Evolutionary conservation across 164 flowering plant species (phyloP), one percentile per base, ranked within the genome.

Genomic region (Paratinospora sagittata): DNA sequence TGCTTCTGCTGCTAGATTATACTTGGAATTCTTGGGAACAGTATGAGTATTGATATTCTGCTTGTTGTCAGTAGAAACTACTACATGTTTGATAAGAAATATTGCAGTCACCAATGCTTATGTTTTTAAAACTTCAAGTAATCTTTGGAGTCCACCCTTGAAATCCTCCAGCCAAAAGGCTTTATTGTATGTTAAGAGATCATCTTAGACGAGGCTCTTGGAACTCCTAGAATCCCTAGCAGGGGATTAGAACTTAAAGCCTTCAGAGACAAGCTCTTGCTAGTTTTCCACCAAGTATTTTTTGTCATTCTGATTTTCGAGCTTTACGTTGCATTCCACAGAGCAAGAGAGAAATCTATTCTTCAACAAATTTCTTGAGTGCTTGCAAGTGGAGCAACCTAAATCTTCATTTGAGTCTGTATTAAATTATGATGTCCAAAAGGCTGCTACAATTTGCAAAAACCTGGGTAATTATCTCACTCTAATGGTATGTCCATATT

Each of bases 321-420:
- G 12, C 33, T 60, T 27, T 74, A 33, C 70, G 33, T 66, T 73
- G 47, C 74, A 41, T 75, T 83, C 23, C 63, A 24, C 94, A 95
- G 99, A 91, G 81, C 85, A 86, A 82, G 98, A 95, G 73, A 90
- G 89, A 75, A 85, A 92, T 64, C 88, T 84, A 49, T 95, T 95
- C 72, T 83, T 95, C 78, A 79, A 82, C 80, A 91, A 88, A 75
- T 86, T 92, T 74, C 65, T 85, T 43, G 86, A 82, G 76, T 86
- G 90, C 78, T 77, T 91, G 79, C 79, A 75, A 72, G 77, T 69
- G 78, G 93, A 83, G 74, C 77, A 70, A 61, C 78, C 85, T n/a
- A 79, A 81, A 70, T 58, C 78, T 17, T 77, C 84, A 17, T 69
- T 85, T 67, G 82, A 80, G 24, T 74, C 52, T 79, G 76, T 80